These are phyloP conservation scores for Heliosperma pusillum DNA, from an alignment of 148 eudicot species.

Conservation along the genomic window DNA sequence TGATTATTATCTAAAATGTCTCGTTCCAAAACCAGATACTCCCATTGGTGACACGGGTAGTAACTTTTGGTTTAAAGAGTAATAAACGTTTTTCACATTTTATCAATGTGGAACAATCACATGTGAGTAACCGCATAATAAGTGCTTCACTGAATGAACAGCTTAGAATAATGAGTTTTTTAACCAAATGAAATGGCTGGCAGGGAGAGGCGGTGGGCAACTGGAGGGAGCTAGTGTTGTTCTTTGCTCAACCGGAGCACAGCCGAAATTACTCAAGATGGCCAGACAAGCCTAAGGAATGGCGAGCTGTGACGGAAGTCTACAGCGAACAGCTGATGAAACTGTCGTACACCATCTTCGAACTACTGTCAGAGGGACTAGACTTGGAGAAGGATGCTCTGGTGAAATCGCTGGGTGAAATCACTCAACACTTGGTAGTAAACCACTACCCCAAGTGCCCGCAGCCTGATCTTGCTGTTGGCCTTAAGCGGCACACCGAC, in stretches of 20 bases:
- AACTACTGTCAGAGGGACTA: conserved; percentile 59
- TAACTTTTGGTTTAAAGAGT: too few relatives aligned
- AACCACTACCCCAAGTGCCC: conserved; percentile 80
- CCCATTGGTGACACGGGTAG: too few relatives aligned
- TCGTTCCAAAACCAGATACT: too few relatives aligned
- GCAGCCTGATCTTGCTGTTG: conserved; percentile 64
- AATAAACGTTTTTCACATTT: too few relatives aligned
- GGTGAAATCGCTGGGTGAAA: conserved; percentile 48
- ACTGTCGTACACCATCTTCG: conserved; percentile 47
- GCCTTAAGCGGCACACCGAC: conserved; percentile 72
- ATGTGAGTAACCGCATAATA: too few relatives aligned
- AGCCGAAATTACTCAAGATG: conserved; percentile 67
- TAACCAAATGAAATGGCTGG: too few relatives aligned
- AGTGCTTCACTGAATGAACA: too few relatives aligned
- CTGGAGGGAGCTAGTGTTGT: conserved; percentile 70
- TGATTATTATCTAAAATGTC: too few relatives aligned
- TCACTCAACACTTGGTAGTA: conserved; percentile 57
- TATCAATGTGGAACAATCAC: too few relatives aligned
- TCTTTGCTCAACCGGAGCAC: conserved; percentile 48
- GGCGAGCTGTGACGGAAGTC: conserved; percentile 43
- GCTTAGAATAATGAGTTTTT: too few relatives aligned
- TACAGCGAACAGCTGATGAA: conserved; percentile 54
- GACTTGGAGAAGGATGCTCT: conserved; percentile 58
- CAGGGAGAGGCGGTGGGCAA: conserved; percentile 64
- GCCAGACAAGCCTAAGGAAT: conserved; percentile 68